Evolutionary conservation across 805 yeast species (phyloP).

Genomic region (Teunomyces cretensis): DNA sequence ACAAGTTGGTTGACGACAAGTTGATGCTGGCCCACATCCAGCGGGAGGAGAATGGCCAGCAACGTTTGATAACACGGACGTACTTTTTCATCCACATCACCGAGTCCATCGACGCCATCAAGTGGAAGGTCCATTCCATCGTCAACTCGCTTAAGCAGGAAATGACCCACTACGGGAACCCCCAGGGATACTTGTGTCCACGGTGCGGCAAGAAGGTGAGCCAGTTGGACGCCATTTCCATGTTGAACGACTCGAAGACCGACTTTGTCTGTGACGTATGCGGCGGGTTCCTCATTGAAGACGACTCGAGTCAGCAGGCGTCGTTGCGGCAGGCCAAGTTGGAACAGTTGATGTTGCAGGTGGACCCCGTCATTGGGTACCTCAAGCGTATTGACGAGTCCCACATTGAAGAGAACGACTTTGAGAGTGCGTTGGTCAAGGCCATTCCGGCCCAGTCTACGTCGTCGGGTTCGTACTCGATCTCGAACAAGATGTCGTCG

Average conservation of each 20-base stretch:
- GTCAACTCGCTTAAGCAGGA: slow-evolving; percentile 79
- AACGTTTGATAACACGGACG: slow-evolving; percentile 68
- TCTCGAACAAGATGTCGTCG: slow-evolving; percentile 43
- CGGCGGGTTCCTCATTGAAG: slow-evolving; percentile 75
- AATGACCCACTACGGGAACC: slow-evolving; percentile 79
- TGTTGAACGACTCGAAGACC: slow-evolving; percentile 75
- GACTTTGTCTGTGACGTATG: slow-evolving; percentile 86
- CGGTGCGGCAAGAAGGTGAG: slow-evolving; percentile 78
- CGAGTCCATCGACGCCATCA: slow-evolving; percentile 91
- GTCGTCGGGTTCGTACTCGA: slow-evolving; percentile 67
- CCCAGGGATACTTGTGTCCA: slow-evolving; percentile 93
- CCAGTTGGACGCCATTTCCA: slow-evolving; percentile 82
- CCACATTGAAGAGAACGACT: slow-evolving; percentile 39
- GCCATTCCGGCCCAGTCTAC: slow-evolving; percentile 82
- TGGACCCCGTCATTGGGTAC: slow-evolving; percentile 82
- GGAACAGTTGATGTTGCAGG: slow-evolving; percentile 81
- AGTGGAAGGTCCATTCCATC: slow-evolving; percentile 92
- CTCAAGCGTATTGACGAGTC: slow-evolving; percentile 55
- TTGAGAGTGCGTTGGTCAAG: slow-evolving; percentile 61
- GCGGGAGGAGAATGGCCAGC: slow-evolving; percentile 62
- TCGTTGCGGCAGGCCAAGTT: slow-evolving; percentile 76
- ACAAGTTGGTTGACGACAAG: slow-evolving; percentile 80
- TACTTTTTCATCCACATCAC: slow-evolving; percentile 87
- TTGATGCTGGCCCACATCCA: slow-evolving; percentile 69
- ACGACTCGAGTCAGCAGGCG: slow-evolving; percentile 82